phyloP scores from a whole-genome alignment of 208 protist species.

The Naegleria fowleri region DNA sequence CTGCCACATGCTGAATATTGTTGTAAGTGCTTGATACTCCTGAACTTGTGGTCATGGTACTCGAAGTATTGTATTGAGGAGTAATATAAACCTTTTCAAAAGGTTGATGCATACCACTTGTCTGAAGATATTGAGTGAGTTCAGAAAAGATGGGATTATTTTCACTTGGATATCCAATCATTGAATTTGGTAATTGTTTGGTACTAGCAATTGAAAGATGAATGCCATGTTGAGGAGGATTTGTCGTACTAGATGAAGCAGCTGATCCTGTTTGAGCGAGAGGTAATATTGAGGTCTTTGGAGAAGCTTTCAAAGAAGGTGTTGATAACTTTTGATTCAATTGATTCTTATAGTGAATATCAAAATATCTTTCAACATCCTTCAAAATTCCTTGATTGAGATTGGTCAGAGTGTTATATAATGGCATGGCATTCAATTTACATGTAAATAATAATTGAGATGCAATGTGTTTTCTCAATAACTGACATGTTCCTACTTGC shows the following conservation, averaged over 20 bases:
- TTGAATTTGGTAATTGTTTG: not conserved
- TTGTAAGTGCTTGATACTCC: not conserved
- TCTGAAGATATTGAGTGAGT: slow-evolving; percentile 67
- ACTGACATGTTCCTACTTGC: not conserved
- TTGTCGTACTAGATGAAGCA: not conserved
- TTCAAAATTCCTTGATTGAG: not conserved
- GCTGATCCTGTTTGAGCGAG: not conserved
- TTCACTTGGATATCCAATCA: slow-evolving; percentile 59
- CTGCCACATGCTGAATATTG: slow-evolving; percentile 46
- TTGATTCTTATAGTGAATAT: not conserved
- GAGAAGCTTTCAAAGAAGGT: not conserved
- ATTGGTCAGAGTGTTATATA: not conserved
- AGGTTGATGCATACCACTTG: slow-evolving; percentile 67
- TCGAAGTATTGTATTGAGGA: slow-evolving; percentile 31
- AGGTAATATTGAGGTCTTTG: not conserved
- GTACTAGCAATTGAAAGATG: not conserved
- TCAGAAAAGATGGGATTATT: slow-evolving; percentile 61
- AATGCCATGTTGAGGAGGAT: not conserved
- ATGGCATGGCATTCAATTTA: slow-evolving; percentile 16
- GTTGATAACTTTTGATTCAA: not conserved
- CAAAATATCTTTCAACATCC: not conserved
- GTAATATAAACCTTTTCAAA: slow-evolving; percentile 75
- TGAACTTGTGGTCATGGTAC: not conserved
- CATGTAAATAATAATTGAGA: slow-evolving; percentile 17
- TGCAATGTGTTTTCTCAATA: slow-evolving; percentile 14